These are phyloP conservation scores for Phytophthora syringae DNA, from an alignment of 352 stramenopile species.

Conservation along the genomic window DNA sequence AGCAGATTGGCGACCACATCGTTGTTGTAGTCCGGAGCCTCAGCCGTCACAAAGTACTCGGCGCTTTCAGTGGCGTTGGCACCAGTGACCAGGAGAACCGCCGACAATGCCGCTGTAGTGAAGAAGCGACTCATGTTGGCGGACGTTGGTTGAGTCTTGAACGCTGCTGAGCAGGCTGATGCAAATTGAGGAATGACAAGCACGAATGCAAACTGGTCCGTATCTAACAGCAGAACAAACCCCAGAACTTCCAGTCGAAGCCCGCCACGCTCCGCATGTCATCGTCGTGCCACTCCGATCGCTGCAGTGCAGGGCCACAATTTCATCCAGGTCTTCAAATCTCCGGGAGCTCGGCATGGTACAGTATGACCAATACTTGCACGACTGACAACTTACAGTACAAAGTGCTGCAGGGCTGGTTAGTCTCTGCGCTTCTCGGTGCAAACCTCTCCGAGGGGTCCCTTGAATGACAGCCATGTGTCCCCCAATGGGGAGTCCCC, in stretches of 20 bases:
- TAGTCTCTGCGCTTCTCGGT: background rate
- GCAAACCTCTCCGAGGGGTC: background rate
- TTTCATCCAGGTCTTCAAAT: background rate
- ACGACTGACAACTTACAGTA: too few relatives aligned
- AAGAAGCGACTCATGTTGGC: constrained; percentile 11
- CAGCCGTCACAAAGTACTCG: constrained; percentile 48
- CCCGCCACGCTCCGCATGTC: background rate
- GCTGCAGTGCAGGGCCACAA: background rate
- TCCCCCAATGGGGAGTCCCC: too few relatives aligned
- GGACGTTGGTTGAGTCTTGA: background rate
- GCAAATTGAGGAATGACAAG: background rate
- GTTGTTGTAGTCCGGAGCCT: too few relatives aligned
- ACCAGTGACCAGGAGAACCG: constrained; percentile 7
- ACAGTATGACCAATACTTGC: too few relatives aligned
- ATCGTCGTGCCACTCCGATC: background rate
- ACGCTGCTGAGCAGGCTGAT: background rate
- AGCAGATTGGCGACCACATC: constrained; percentile 37
- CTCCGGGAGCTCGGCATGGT: background rate
- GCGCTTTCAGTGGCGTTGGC: background rate
- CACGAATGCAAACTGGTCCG: too few relatives aligned
- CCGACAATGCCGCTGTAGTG: constrained; percentile 2
- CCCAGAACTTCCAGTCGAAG: background rate
- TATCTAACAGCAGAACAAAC: background rate
- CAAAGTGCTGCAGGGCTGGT: too few relatives aligned
- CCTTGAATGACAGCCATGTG: too few relatives aligned